Evolutionary conservation across 2,329 filamentous ascomycete species (phyloP), one percentile per base, ranked within the genome.

Genomic region (Exophiala viscosa): DNA sequence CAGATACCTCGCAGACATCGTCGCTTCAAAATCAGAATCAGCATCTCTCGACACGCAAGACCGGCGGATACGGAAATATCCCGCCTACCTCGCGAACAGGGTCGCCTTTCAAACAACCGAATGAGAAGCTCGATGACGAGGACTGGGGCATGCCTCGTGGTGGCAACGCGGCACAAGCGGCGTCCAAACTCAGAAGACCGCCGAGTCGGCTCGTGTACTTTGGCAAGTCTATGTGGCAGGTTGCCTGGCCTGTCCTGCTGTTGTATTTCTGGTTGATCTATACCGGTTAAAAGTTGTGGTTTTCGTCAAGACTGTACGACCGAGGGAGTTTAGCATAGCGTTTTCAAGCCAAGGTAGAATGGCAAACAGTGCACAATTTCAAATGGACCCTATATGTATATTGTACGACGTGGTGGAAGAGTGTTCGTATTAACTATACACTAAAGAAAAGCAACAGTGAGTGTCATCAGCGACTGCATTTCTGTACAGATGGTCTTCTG

Each of bases 231-330:
- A 62, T 84, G 14, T 83, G 80, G 71, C 75, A 80, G 43, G 83
- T 90, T 3, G 76, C 75, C 5, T 82, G 80, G 76, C 79, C 87
- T 67, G 82, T 81, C 15, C 67, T 84, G 40, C 59, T 73, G 11
- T 83, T 84, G 67, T 93, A 87, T 76, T 75, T 75, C 28, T 88
- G 83, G 71, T 70, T 92, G 61, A 75, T 85, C 51, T 82, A 79
- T 71, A 77, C 76, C 64, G 84, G 85, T 58, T 88, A 65, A 69
- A 66, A 41, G 9, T 47, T 31, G 52, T 33, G 35, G 34, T 14
- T 14, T 1, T 40, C 23, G 17, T 15, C n/a, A 3, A 18, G 13
- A 6, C 17, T 17, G 3, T 28, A 28, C 23, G 5, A 28, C 23
- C 8, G 5, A 7, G 5, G 8, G 5, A 5, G 23, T 5, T 2